A percentile compares a stretch with the other conserved stretches of the same genome.
Conservation (phyloP, 352 stramenopile species). For the Phytophthora fragariae region DNA sequence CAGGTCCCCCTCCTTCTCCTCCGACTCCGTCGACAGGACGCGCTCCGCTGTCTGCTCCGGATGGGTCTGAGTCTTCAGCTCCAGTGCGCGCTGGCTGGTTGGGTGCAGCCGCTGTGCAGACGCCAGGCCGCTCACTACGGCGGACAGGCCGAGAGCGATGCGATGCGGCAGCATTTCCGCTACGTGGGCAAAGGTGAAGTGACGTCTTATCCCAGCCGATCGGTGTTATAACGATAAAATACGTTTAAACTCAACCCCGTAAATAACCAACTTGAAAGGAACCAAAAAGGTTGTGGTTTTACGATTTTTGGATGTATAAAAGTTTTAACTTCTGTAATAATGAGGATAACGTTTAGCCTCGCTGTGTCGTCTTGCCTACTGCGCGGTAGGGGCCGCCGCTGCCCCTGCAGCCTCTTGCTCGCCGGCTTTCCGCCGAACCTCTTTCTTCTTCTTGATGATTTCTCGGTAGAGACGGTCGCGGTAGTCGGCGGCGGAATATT, state of each 20-base stretch:
- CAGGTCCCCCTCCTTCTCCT: slow-evolving; percentile 41
- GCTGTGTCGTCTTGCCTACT: slow-evolving; percentile 14
- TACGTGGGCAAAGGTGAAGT: neutral
- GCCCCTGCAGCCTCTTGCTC: slow-evolving; percentile 31
- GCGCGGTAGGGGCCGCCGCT: slow-evolving; percentile 1
- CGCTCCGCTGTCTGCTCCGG: slow-evolving; percentile 9
- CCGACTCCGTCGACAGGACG: slow-evolving; percentile 3
- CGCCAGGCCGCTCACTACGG: slow-evolving; percentile 12
- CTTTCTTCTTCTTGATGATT: slow-evolving; percentile 95
- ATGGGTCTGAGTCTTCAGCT: neutral
- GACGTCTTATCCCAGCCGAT: neutral
- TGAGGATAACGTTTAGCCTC: neutral
- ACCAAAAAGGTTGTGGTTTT: neutral
- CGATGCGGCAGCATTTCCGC: slow-evolving; percentile 11
- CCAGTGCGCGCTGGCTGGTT: slow-evolving; percentile 9
- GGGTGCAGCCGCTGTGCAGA: slow-evolving; percentile 44
- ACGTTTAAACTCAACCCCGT: neutral
- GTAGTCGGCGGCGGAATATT: slow-evolving; percentile 94
- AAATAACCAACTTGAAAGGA: neutral
- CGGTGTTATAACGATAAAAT: neutral
- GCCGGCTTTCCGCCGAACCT: slow-evolving; percentile 70
- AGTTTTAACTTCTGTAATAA: neutral
- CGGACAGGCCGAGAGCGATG: slow-evolving; percentile 3
- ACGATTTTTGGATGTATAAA: neutral
- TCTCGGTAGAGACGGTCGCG: slow-evolving; percentile 93